phyloP scores from a whole-genome alignment of 2,329 filamentous ascomycete species.

The Penicillium vulpinum region DNA sequence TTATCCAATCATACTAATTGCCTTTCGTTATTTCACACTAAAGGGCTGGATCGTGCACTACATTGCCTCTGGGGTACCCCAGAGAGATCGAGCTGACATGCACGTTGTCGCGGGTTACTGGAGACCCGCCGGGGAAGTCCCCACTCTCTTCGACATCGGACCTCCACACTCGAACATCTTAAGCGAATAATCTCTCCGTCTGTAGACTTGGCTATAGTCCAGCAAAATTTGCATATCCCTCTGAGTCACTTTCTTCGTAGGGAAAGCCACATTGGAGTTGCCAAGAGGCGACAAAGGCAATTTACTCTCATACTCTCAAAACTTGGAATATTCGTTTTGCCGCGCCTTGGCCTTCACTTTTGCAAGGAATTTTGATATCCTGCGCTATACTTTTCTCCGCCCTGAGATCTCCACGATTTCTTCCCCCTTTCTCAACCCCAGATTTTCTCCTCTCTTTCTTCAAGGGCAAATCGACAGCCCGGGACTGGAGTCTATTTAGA shows the following conservation, averaged over 20 bases:
- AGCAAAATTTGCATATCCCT: not conserved
- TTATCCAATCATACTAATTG: slow-evolving; percentile 11
- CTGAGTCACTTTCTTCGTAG: not conserved
- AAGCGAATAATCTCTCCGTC: not conserved
- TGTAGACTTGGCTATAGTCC: not conserved
- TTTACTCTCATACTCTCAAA: not conserved
- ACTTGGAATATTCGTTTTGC: slow-evolving; percentile 19
- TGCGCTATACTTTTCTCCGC: slow-evolving; percentile 25
- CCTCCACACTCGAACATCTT: not conserved
- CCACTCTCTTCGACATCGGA: slow-evolving; percentile 3
- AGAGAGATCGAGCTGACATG: slow-evolving; percentile 1
- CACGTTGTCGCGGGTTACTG: not conserved
- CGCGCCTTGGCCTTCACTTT: slow-evolving; percentile 11
- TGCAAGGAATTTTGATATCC: not conserved
- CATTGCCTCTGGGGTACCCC: slow-evolving; percentile 15
- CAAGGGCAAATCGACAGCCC: slow-evolving; percentile 6
- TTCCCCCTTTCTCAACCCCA: slow-evolving; percentile 16
- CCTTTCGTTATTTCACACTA: not conserved
- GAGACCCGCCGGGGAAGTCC: not conserved
- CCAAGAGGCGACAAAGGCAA: slow-evolving; percentile 4
- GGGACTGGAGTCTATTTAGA: slow-evolving; percentile 24
- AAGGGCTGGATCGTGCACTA: slow-evolving; percentile 3
- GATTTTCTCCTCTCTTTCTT: slow-evolving; percentile 15
- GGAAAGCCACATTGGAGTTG: not conserved
- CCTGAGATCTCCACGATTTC: slow-evolving; percentile 17